Evolutionary conservation across 805 yeast species (phyloP), one percentile per base, ranked within the genome.

Genomic region (Barnettozyma californica): DNA sequence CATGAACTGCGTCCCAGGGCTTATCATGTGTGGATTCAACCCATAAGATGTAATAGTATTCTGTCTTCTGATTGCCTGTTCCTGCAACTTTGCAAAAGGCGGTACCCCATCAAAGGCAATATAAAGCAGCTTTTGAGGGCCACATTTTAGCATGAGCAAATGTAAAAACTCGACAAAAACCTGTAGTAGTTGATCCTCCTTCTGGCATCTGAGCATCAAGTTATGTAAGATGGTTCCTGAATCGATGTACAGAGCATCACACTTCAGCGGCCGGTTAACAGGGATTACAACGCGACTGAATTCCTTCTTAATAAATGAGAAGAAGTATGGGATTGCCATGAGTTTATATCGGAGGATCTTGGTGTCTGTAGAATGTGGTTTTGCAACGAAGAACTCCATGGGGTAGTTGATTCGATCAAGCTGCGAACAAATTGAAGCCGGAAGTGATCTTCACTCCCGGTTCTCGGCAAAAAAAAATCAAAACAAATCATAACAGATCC

Each of bases 71-170:
- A 92, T 78, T 63, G 97, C 80, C 68, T 92, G 98, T 65, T 90
- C 96, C 63, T 87, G 88, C 92, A 91, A 85, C 63, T 92, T 92
- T 4, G 96, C 97, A 59, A 97, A 71, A 14, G 98, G 98, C 0
- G 98, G 97, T 38, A 89, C 97, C 60, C 98, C 98, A 69, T 92
- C 98, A 57, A 92, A 84, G 1, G 97, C 97, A 92, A 92, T 84
- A 63, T 81, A 90, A 53, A 92, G 81, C 6, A 81, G 75, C 59
- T 84, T 76, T 55, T 80, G 73, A 10, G 97, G 98, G 62, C 78
- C 78, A 51, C 88, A 35, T 13, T 18, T 34, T 83, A 13, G 35
- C 33, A 45, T 6, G 4, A 45, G 27, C 14, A 11, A 9, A 11
- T 26, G 27, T 14, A 49, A 38, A 16, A 26, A 43, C 2, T 46